Percentiles rank a stretch among this genome's conserved stretches.
phyloP scores from a whole-genome alignment of 257 asterid genomes.

The Solanum arcanum region DNA sequence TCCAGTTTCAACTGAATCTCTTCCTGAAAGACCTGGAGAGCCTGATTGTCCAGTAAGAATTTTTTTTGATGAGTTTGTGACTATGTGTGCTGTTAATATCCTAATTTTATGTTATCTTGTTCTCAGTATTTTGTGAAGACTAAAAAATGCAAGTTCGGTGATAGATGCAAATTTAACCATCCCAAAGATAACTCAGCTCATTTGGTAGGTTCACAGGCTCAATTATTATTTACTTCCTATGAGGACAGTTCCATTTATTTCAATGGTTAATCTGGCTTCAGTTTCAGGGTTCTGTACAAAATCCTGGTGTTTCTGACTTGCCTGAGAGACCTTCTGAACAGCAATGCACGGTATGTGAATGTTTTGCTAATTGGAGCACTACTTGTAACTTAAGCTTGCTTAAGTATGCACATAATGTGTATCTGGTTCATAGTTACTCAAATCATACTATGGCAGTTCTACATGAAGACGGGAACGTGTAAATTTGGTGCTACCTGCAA shows the following conservation, averaged over 20 bases:
- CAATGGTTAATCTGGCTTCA: slow-evolving; percentile 16
- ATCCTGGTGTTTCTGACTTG: slow-evolving; percentile 31
- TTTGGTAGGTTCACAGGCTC: slow-evolving; percentile 33
- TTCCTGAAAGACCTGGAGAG: slow-evolving; percentile 85
- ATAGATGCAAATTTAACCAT: slow-evolving; percentile 89
- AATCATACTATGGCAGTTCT: slow-evolving; percentile 54
- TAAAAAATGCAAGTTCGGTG: slow-evolving; percentile 81
- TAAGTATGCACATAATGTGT: neutral
- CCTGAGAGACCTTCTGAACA: slow-evolving; percentile 97
- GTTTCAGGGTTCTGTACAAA: slow-evolving; percentile 55
- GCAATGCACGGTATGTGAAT: slow-evolving; percentile 69
- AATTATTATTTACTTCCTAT: neutral
- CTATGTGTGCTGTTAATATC: neutral
- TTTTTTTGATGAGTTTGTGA: slow-evolving; percentile 1
- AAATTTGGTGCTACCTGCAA: slow-evolving; percentile 85
- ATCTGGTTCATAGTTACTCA: slow-evolving; percentile 1
- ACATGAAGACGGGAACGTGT: slow-evolving; percentile 91
- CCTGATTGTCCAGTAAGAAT: slow-evolving; percentile 94
- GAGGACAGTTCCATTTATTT: neutral
- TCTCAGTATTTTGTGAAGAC: slow-evolving; percentile 86
- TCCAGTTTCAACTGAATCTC: slow-evolving; percentile 52
- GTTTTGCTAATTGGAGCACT: slow-evolving; percentile 4
- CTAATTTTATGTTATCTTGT: neutral
- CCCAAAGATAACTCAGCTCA: slow-evolving; percentile 46
- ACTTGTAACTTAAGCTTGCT: neutral